Percentiles rank a stretch among this genome's conserved stretches.
Conservation (phyloP, 2,329 filamentous ascomycete species). For the Penicillium psychrosexuale region DNA sequence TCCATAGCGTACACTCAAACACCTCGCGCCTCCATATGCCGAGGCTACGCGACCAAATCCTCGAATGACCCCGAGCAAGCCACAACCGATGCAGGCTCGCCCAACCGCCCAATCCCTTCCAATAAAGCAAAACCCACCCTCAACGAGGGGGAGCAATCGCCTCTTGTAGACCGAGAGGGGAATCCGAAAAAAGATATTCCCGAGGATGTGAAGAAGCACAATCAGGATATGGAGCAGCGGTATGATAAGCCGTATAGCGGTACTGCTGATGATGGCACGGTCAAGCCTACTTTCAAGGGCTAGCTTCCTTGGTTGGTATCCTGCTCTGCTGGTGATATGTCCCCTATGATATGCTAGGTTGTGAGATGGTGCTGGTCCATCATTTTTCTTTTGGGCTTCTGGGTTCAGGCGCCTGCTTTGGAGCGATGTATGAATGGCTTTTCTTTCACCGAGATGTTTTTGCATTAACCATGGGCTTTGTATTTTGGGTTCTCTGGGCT, state of each 20-base stretch:
- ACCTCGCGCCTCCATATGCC: not conserved
- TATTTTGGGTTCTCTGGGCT: not conserved
- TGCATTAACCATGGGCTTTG: not conserved
- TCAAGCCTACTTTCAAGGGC: constrained; percentile 8
- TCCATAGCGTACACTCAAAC: not conserved
- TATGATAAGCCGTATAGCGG: constrained; percentile 35
- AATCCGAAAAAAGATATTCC: constrained; percentile 27
- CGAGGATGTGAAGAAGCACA: constrained; percentile 37
- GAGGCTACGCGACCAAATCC: constrained; percentile 4
- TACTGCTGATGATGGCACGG: constrained; percentile 25
- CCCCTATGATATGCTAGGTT: not conserved
- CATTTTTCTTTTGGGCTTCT: not conserved
- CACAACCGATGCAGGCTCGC: not conserved
- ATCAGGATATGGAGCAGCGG: constrained; percentile 32
- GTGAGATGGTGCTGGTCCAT: not conserved
- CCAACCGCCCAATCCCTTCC: constrained; percentile 26
- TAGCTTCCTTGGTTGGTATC: not conserved
- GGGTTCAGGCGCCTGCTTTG: not conserved
- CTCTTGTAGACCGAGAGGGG: constrained; percentile 30
- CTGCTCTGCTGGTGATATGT: not conserved
- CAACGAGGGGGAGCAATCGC: constrained; percentile 28
- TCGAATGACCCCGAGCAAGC: constrained; percentile 1
- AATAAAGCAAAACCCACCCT: constrained; percentile 37
- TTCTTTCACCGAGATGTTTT: not conserved
- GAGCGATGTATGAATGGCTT: not conserved